Conservation (phyloP, 306 rosid genomes). For the Coriaria nepalensis region DNA sequence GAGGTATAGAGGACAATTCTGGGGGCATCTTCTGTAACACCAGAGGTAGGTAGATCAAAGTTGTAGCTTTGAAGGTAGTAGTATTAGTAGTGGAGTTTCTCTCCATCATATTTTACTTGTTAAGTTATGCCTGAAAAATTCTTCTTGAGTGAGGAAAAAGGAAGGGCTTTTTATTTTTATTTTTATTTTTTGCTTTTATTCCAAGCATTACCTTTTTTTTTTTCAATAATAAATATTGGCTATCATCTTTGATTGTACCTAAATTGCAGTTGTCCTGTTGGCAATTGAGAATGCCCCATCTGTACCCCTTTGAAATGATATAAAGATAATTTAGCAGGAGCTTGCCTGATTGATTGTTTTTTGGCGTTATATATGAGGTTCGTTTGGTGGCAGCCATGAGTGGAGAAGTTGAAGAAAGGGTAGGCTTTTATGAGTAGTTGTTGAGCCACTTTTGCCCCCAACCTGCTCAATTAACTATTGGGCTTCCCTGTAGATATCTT, state of each 20-base stretch:
- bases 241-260: constrained; percentile 20
- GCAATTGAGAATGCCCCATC: constrained; percentile 1
- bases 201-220: constrained; percentile 31
- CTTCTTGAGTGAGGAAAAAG: constrained; percentile 55
- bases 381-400: constrained; percentile 38
- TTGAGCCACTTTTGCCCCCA: constrained; percentile 23
- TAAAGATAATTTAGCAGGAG: no score
- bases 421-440: constrained; percentile 19
- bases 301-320: background rate
- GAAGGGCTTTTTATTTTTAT: constrained; percentile 10
- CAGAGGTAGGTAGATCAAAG: constrained; percentile 4
- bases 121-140: constrained; percentile 15
- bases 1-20: constrained; percentile 31
- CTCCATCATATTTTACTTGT: constrained; percentile 8
- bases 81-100: constrained; percentile 14
- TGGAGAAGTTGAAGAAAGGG: constrained; percentile 36
- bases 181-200: constrained; percentile 40
- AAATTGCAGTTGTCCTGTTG: background rate
- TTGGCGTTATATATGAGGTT: constrained; percentile 10
- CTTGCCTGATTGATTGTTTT: constrained; percentile 19
- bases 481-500: background rate
- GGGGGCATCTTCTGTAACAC: constrained; percentile 51
- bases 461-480: background rate
- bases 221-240: no score
- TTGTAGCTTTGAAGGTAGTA: background rate